Base-by-base conservation (phyloP, 2,329 filamentous ascomycete genomes). In the Diplodia sapinea region DNA sequence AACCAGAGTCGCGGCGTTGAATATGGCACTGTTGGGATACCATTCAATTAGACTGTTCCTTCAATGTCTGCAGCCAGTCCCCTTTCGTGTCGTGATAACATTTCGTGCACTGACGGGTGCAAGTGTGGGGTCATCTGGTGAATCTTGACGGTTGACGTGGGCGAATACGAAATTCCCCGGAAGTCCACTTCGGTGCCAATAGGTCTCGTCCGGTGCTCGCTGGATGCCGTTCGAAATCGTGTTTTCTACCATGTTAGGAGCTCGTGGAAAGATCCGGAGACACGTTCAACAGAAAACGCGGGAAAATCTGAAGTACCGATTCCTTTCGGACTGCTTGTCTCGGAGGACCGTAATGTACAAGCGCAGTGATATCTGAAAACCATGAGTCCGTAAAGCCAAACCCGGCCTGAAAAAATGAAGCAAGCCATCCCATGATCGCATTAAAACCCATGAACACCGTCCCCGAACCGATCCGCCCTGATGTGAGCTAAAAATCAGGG, bases 351-450 rank as follows among this genome's bases (percentile, higher is more conserved):
- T 79, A 79, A 77, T 79, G 73, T 79, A 79, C 78, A 79, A 73
- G 75, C 50, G 49, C 50, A 59, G 52, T 65, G 67, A 65, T 65
- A 68, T 68, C 67, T 65, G 62, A 65, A 68, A 65, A 49, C 59
- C 59, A 68, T 68, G 67, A 68, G 67, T 59, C 66, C 66, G 66
- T 67, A 49, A 59, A 65, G 67, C 67, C 67, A 68, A 67, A 61
- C 76, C 73, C 74, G 73, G 73, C 71, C 72, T 74, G 66, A 63
- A 67, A 66, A 63, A 57, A 49, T 67, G 76, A 78, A 78, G 74
- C 75, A 79, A 77, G 78, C 81, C 79, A 80, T 79, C 81, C 81
- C 80, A 80, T 83, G 81, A 82, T 82, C 80, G 81, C 81, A 83
- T 82, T 83, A 83, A 79, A 78, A 80, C 77, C 79, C 77, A 74